Percentiles rank a stretch among this genome's conserved stretches.
Evolutionary conservation across 106 monocot species (phyloP).

Genomic region (Dioscorea dumetorum): DNA sequence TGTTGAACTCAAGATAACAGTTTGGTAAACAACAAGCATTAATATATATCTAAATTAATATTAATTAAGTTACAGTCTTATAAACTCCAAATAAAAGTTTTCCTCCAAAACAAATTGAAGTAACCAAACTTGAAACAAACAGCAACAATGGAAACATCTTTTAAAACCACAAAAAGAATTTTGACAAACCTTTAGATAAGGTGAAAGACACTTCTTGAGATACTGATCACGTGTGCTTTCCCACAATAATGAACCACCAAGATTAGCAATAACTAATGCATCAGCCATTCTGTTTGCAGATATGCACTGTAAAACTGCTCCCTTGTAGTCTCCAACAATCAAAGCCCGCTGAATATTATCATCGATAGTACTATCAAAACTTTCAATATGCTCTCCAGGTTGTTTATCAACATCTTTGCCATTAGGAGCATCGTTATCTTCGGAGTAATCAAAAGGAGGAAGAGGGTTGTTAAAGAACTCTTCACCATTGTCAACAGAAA

Average conservation of each 20-base stretch:
- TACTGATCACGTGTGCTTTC: conserved; percentile 68
- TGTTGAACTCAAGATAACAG: too few species aligned
- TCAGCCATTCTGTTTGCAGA: conserved; percentile 86
- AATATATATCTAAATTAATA: too few species aligned
- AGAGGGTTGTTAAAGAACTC: conserved; percentile 89
- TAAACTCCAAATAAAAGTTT: too few species aligned
- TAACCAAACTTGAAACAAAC: too few species aligned
- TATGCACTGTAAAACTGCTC: conserved; percentile 68
- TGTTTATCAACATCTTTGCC: conserved; percentile 25
- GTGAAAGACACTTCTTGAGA: conserved; percentile 58
- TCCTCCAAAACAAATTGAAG: too few species aligned
- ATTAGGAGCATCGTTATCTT: conserved; percentile 28
- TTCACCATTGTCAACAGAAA: conserved; percentile 73
- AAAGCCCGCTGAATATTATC: conserved; percentile 78
- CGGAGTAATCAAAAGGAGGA: conserved; percentile 21
- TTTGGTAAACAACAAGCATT: too few species aligned
- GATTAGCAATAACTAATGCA: conserved; percentile 92
- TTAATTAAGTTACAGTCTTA: too few species aligned
- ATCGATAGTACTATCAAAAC: conserved; percentile 56
- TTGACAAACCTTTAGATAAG: conserved; percentile 76
- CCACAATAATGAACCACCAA: conserved; percentile 70
- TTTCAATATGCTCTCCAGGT: conserved; percentile 17
- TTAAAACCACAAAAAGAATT: too few species aligned
- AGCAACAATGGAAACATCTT: too few species aligned
- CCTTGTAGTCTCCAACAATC: conserved; percentile 91